phyloP scores from a whole-genome alignment of 768 basidiomycete genomes.

The Ramaria sp. region DNA sequence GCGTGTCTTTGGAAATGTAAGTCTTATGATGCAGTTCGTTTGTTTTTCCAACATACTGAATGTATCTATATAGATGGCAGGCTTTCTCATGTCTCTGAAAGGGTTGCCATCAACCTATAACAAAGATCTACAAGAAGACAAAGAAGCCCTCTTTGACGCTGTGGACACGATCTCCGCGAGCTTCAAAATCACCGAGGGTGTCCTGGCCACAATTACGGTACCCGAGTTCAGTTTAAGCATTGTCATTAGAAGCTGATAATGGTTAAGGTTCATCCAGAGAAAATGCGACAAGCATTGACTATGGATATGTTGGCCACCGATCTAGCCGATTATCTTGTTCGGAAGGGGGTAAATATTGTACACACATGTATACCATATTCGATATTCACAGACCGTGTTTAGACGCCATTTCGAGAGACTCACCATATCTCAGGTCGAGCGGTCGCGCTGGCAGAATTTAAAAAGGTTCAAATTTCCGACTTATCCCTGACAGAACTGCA shows the following conservation, averaged over 20 bases:
- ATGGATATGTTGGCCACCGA: constrained; percentile 99
- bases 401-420: constrained; percentile 98
- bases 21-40: constrained; percentile 13
- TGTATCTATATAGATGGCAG: constrained; percentile 63
- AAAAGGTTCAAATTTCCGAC: constrained; percentile 70
- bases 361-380: neutral
- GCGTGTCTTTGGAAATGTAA: constrained; percentile 83
- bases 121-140: constrained; percentile 98
- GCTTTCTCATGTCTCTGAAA: constrained; percentile 95
- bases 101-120: constrained; percentile 98
- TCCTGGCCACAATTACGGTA: constrained; percentile 82
- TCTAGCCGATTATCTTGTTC: constrained; percentile 94
- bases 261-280: constrained; percentile 71
- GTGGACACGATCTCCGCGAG: constrained; percentile 85
- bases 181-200: constrained; percentile 88
- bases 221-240: neutral
- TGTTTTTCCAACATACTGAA: constrained; percentile 5
- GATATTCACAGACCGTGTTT: neutral
- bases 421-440: constrained; percentile 97
- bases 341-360: constrained; percentile 74
- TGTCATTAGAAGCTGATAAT: neutral
- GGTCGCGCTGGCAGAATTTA: constrained; percentile 86
- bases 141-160: constrained; percentile 92
- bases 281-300: constrained; percentile 84
- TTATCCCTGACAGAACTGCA: constrained; percentile 75